Base-by-base conservation (phyloP, 495 filamentous ascomycete genomes). In the Penicillium bovifimosum region DNA sequence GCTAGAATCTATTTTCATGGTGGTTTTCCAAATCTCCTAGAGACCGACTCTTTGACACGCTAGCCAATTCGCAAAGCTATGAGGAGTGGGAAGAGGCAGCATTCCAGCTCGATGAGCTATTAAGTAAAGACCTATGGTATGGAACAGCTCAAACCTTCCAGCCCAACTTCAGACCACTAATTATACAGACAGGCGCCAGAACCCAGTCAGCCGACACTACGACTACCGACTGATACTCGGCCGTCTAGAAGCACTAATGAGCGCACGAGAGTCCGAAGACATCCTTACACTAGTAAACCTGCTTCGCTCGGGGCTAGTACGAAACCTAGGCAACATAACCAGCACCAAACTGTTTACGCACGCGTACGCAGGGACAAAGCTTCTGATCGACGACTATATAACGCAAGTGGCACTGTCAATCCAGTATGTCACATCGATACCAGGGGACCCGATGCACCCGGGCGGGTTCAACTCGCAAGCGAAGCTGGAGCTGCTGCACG, bases 301-400 rank as follows among this genome's bases (percentile, higher is more conserved):
- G 5, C 78, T 96, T 26, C 87, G 90, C 6, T 90, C 86, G 6
- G 91, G 92, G 6, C 80, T 96, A 5, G 87, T 97, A 38, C 83
- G 92, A 24, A 96, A 96, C 58, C 76, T 96, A 8, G 91, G 90
- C 31, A 93, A 96, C 59, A 96, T 97, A 51, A 88, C 88, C 1
- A 78, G 83, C 2, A 81, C 87, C n/a, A 85, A 84, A 53, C 71
- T 97, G 2, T 97, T 88, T 70, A 91, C 90, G 53, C 78, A 86
- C 44, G 84, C 87, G 10, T 95, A 95, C 62, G 85, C 86, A 2
- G 92, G 92, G 10, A 96, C 91, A 3, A 97, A 97, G 66, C 78
- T 85, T 18, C 67, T 95, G 20, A 92, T 97, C 52, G 90, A 95
- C 58, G 87, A 96, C 63, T 97, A 97, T 55, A 85, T 96, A 55